Conservation (phyloP, 2,329 filamentous ascomycete species). For the Phoma herbarum region DNA sequence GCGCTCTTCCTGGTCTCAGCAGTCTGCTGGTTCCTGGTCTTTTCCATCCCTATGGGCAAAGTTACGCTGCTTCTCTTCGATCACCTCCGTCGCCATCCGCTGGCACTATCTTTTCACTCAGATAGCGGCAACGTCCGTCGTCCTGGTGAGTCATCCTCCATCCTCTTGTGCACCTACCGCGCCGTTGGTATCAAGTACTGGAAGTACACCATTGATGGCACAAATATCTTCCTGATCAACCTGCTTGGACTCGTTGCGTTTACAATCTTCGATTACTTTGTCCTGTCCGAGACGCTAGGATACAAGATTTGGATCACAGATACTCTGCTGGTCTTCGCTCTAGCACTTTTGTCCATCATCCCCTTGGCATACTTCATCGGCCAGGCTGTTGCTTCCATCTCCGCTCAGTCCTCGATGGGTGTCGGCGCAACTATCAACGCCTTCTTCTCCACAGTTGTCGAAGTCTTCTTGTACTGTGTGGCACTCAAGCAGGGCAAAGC, state of each 20-base stretch:
- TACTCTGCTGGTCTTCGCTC: conserved; percentile 83
- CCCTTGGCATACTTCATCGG: conserved; percentile 98
- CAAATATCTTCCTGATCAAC: conserved; percentile 99
- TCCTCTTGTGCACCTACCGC: conserved; percentile 95
- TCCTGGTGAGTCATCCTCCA: conserved; percentile 77
- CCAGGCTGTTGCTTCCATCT: conserved; percentile 97
- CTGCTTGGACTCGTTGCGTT: conserved; percentile 93
- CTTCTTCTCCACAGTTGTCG: conserved; percentile 96
- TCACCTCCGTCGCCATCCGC: conserved; percentile 89
- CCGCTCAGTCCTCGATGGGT: conserved; percentile 98
- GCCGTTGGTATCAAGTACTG: conserved; percentile 95
- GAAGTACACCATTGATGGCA: conserved; percentile 99
- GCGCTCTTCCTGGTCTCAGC: conserved; percentile 84
- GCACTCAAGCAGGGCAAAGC: conserved; percentile 92
- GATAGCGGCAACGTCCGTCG: conserved; percentile 78
- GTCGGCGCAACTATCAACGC: conserved; percentile 96
- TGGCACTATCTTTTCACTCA: conserved; percentile 92
- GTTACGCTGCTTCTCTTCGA: conserved; percentile 89
- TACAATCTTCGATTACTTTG: conserved; percentile 89
- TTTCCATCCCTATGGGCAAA: conserved; percentile 98
- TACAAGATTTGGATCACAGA: conserved; percentile 79
- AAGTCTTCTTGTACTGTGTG: conserved; percentile 97
- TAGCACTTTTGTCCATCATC: conserved; percentile 90
- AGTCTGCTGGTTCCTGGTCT: conserved; percentile 95
- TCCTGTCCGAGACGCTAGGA: conserved; percentile 74